Base-by-base conservation (phyloP, 352 stramenopile genomes). In the Peronospora farinosa region DNA sequence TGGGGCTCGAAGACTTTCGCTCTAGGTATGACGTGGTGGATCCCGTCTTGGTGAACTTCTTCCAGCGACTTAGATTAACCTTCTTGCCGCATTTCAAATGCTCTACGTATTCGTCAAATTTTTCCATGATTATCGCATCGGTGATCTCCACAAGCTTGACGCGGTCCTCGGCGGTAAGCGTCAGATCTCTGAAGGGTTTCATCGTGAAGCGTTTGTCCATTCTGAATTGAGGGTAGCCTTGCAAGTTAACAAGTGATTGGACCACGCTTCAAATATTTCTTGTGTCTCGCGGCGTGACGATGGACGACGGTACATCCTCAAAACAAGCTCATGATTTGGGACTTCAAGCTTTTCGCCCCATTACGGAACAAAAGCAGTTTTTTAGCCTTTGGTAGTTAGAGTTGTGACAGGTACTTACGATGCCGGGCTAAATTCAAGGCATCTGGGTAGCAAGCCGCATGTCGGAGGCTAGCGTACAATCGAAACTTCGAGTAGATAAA, bases 151-250 rank as follows among this genome's bases (percentile, higher is more conserved):
- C 13, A 0, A 59, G 49, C 21, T 51, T 48, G 13, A 39, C 13
- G 2, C 47, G 33, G n/a, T 48, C 54, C 15, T 3, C 25, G 25
- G 3, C 25, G 7, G 25, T 52, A 19, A 59, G 37, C 3, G 25
- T 23, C 0, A 56, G 9, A 6, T 47, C 44, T n/a, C 28, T 15
- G 17, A 59, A 60, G 1, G 55, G 55, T 19, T 63, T 63, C 12
- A 54, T 27, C 0, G 35, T 63, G 19, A 63, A 63, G n/a, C 55
- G 55, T 15, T 59, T 23, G 50, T 60, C 44, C 56, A 63, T 63
- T 13, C 21, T 36, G 1, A 5, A 2, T 7, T 25, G 36, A 25
- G 0, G 36, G 7, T 7, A 23, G 7, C 16, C 19, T 10, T 11
- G 53, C 39, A 51, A 55, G 10, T 51, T 33, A n/a, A 47, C 27